A percentile compares a stretch with the other conserved stretches of the same genome.
These are phyloP conservation scores for Orobanche coerulescens DNA, from an alignment of 257 asterid genomes.

Conservation along the genomic window DNA sequence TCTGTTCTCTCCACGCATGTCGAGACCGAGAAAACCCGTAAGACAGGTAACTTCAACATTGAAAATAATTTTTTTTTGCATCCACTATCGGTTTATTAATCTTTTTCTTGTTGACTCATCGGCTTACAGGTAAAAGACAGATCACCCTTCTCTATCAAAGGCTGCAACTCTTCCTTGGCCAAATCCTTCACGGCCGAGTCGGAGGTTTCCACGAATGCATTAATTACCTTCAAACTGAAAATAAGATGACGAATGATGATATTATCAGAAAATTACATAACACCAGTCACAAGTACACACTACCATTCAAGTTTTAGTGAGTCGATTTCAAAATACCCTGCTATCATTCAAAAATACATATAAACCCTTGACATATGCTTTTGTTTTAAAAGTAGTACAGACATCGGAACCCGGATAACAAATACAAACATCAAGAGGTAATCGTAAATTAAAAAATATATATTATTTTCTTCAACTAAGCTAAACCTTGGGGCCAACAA, in stretches of 20 bases:
- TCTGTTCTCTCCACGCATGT: neutral
- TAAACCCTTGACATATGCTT: too few relatives aligned
- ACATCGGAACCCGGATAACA: too few relatives aligned
- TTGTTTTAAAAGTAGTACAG: too few relatives aligned
- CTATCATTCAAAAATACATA: too few relatives aligned
- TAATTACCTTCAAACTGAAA: slow-evolving; percentile 53
- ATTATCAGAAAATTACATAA: neutral
- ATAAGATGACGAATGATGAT: neutral
- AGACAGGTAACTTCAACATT: neutral
- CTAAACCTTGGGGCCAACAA: too few relatives aligned
- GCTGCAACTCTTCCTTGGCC: slow-evolving; percentile 61
- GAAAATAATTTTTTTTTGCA: neutral
- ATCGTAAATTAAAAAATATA: too few relatives aligned
- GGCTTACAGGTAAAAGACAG: slow-evolving; percentile 37
- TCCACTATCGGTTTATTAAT: neutral
- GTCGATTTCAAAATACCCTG: too few relatives aligned
- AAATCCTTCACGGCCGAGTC: slow-evolving; percentile 36
- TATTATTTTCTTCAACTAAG: too few relatives aligned
- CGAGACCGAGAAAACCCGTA: neutral
- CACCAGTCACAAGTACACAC: too few relatives aligned
- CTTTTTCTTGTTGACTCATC: slow-evolving; percentile 24
- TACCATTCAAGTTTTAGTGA: too few relatives aligned
- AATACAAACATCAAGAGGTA: too few relatives aligned
- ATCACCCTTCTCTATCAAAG: slow-evolving; percentile 51
- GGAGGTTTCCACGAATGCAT: slow-evolving; percentile 56